Base-by-base conservation (phyloP, 2,329 filamentous ascomycete genomes). In the Cytospora chrysosperma region DNA sequence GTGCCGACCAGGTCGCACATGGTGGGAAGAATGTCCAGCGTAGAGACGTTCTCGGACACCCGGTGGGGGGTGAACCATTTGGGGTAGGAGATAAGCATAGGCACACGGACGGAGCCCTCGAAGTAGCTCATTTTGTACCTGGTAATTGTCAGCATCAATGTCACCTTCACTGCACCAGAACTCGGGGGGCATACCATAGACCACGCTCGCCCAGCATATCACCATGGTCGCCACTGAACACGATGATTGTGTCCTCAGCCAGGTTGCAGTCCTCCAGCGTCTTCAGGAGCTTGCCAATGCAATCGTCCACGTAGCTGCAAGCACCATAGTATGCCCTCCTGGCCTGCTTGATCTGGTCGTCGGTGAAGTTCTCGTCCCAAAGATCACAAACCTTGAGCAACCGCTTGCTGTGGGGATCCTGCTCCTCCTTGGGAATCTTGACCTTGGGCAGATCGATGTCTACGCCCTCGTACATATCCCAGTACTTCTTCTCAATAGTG, bases 101-200 rank as follows among this genome's bases (percentile, higher is more conserved):
- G 93, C 26, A 97, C 93, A 30, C 93, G 89, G 53, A 92, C 92
- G 15, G 92, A 96, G 49, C 89, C 89, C 82, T 97, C 93, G 71
- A 93, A 97, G 84, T 95, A 97, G 73, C 87, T 92, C 93, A 97
- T 97, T 83, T 97, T 97, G 82, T 97, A 93, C 76, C 76, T 77
- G 59, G 19, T n/a, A 51, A 50, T 2, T 17, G 15, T 58, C 52
- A 43, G 54, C 52, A 28, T 10, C 15, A 34, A 13, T 19, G 26
- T 26, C n/a, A 9, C 28, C 37, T n/a, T 26, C 12, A 12, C 27
- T 27, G 2, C 17, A 7, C 9, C 15, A 26, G n/a, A n/a, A n/a
- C 4, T 1, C 17, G 21, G 9, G 15, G 4, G 21, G 55, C 74
- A 69, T 74, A 86, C 93, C 93, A 97, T 54, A 97, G 80, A 7